These are phyloP conservation scores for Mucor lusitanicus DNA, from an alignment of 371 early-diverging fungal species.

Conservation along the genomic window DNA sequence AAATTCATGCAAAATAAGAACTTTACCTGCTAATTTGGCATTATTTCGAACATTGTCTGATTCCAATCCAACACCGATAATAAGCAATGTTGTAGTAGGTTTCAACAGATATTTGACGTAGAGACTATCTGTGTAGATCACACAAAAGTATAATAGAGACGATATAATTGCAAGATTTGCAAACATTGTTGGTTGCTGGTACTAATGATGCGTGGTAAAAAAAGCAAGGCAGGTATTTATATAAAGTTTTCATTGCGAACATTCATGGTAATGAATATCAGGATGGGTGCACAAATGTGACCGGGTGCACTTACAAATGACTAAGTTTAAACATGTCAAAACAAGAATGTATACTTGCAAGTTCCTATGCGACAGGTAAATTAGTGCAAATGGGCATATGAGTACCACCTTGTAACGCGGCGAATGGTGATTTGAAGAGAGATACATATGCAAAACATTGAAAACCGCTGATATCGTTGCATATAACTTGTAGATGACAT, in stretches of 20 bases:
- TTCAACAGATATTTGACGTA: constrained; percentile 12
- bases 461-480: too few relatives aligned
- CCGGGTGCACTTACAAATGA: background rate
- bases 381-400: background rate
- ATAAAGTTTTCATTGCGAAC: background rate
- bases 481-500: too few relatives aligned
- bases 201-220: background rate
- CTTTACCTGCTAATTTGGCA: constrained; percentile 4
- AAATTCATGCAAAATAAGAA: background rate
- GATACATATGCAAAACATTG: too few relatives aligned
- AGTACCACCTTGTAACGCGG: too few relatives aligned
- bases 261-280: background rate
- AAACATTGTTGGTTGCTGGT: background rate
- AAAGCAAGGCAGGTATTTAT: background rate
- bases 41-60: background rate
- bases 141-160: constrained; percentile 2
- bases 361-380: background rate
- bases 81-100: constrained; percentile 10
- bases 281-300: constrained; percentile 1
- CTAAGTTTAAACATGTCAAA: constrained; percentile 2
- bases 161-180: background rate
- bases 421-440: too few relatives aligned
- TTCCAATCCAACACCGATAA: constrained; percentile 13
- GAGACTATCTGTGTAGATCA: background rate
- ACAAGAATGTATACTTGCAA: background rate